These are phyloP conservation scores for Xylogone sp. DNA, from an alignment of 2,329 filamentous ascomycete species.

Conservation along the genomic window DNA sequence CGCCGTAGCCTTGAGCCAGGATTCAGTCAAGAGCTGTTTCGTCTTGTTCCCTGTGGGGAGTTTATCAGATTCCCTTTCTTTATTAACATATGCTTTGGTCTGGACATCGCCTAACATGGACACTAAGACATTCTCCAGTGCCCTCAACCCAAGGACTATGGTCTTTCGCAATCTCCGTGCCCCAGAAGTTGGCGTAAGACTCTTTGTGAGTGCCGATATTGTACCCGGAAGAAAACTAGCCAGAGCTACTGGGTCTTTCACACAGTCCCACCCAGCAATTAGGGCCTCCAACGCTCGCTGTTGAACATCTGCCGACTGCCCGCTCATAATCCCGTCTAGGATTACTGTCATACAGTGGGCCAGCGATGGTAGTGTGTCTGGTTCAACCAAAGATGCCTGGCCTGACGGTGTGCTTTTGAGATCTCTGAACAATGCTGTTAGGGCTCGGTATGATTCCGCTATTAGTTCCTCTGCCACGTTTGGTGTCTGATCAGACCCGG, in stretches of 20 bases:
- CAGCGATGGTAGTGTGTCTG: conserved; percentile 68
- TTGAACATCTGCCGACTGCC: conserved; percentile 64
- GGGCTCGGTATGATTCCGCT: conserved; percentile 65
- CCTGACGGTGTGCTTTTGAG: conserved; percentile 47
- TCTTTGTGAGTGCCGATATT: conserved; percentile 73
- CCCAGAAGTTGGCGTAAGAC: conserved; percentile 63
- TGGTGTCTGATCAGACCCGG: conserved; percentile 46
- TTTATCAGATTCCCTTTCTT: conserved; percentile 23
- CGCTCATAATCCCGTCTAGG: conserved; percentile 67
- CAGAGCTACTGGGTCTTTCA: conserved; percentile 70
- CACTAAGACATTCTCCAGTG: conserved; percentile 51
- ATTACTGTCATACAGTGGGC: conserved; percentile 80
- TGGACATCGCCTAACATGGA: conserved; percentile 56
- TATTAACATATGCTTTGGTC: conserved; percentile 38
- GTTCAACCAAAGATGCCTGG: conserved; percentile 47
- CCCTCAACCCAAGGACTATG: conserved; percentile 57
- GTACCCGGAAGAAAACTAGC: conserved; percentile 86
- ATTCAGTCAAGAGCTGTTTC: conserved; percentile 34
- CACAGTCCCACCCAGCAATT: conserved; percentile 54
- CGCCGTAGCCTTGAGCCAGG: conserved; percentile 78
- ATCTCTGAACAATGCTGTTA: conserved; percentile 62
- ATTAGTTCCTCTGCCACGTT: conserved; percentile 70
- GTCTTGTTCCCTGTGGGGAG: conserved; percentile 18
- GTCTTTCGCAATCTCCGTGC: conserved; percentile 59
- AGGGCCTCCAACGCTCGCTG: conserved; percentile 65